Percentiles rank a stretch among this genome's conserved stretches.
phyloP scores from a whole-genome alignment of 2,329 filamentous ascomycete species.

The Fusarium brachygibbosum region DNA sequence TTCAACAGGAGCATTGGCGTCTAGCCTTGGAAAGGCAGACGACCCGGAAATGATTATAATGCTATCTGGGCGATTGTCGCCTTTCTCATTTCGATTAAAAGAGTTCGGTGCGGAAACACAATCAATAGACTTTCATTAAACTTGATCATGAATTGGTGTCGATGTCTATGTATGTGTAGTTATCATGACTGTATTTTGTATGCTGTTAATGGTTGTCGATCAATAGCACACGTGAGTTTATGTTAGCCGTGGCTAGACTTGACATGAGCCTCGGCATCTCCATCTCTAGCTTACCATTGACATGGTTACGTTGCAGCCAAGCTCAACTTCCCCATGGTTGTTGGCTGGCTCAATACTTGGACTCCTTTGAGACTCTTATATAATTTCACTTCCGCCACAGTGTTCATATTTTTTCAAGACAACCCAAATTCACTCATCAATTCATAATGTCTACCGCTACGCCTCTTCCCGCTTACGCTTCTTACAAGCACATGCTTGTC shows the following conservation, averaged over 20 bases:
- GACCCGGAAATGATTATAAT: slow-evolving; percentile 49
- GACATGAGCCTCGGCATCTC: slow-evolving; percentile 47
- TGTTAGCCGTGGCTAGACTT: slow-evolving; percentile 21
- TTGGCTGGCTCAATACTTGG: background rate
- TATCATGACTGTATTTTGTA: too few relatives aligned
- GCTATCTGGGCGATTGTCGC: slow-evolving; percentile 47
- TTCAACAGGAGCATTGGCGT: slow-evolving; percentile 48
- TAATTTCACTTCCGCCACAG: background rate
- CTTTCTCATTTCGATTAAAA: slow-evolving; percentile 44
- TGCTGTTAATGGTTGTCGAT: background rate
- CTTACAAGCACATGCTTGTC: slow-evolving; percentile 78
- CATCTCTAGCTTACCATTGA: slow-evolving; percentile 25
- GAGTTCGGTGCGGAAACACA: slow-evolving; percentile 34
- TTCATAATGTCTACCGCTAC: slow-evolving; percentile 44
- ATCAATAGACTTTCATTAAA: slow-evolving; percentile 46
- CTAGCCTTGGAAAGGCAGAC: slow-evolving; percentile 45
- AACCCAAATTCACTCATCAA: background rate
- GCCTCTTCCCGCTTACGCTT: slow-evolving; percentile 56
- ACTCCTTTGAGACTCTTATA: slow-evolving; percentile 6
- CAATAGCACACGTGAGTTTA: slow-evolving; percentile 24
- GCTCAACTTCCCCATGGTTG: slow-evolving; percentile 9
- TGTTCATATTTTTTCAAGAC: background rate
- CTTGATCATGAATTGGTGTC: background rate
- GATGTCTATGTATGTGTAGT: too few relatives aligned
- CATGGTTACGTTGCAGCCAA: slow-evolving; percentile 23